A percentile compares a stretch with the other conserved stretches of the same genome.
These are phyloP conservation scores for Amanita jacksonii DNA, from an alignment of 768 basidiomycete species.

Conservation along the genomic window DNA sequence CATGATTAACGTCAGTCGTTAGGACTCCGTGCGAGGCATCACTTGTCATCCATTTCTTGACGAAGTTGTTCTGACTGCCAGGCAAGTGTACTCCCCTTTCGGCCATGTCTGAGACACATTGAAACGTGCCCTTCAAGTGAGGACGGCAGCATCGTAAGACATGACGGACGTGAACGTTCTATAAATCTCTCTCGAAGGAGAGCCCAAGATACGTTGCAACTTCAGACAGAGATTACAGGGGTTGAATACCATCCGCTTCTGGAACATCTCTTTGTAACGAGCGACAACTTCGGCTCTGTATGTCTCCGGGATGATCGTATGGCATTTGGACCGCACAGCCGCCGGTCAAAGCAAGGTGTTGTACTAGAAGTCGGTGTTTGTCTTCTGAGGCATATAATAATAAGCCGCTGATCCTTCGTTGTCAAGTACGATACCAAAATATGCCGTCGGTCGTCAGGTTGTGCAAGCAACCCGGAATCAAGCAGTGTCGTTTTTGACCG, in stretches of 20 bases:
- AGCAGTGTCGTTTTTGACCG: constrained; percentile 63
- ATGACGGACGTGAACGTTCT: constrained; percentile 40
- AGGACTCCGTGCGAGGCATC: constrained; percentile 61
- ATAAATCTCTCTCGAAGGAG: constrained; percentile 15
- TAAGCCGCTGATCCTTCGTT: background rate
- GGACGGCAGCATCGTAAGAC: constrained; percentile 56
- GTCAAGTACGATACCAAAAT: constrained; percentile 32
- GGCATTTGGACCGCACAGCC: constrained; percentile 51
- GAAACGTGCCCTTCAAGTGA: too few relatives aligned
- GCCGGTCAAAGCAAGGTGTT: constrained; percentile 39
- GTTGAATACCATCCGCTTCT: constrained; percentile 60
- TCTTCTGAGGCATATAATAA: too few relatives aligned
- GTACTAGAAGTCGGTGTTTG: constrained; percentile 38
- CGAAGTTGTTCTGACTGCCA: constrained; percentile 59
- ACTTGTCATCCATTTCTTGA: constrained; percentile 61
- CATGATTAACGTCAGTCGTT: constrained; percentile 5
- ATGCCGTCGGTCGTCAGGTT: constrained; percentile 27
- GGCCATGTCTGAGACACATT: background rate
- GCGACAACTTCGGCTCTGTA: constrained; percentile 48
- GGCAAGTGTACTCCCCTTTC: constrained; percentile 27
- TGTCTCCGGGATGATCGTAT: constrained; percentile 64
- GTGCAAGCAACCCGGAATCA: constrained; percentile 52
- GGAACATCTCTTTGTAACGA: constrained; percentile 61
- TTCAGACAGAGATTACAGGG: constrained; percentile 48
- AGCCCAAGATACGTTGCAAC: constrained; percentile 44